A percentile compares a stretch with the other conserved stretches of the same genome.
Conservation (phyloP, 768 basidiomycete genomes). For the Exsudoporus frostii region DNA sequence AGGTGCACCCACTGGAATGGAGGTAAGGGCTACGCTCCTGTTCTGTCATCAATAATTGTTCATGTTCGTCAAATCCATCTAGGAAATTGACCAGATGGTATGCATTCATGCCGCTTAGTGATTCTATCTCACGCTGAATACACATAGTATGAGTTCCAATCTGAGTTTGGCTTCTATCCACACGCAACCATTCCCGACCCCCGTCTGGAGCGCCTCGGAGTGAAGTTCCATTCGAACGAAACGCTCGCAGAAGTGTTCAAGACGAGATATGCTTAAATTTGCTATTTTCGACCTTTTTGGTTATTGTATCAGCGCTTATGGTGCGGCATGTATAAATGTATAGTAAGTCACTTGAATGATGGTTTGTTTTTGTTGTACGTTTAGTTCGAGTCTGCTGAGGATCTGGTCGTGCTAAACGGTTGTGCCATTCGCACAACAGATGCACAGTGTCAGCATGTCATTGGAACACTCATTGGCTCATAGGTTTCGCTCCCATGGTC, state of each 20-base stretch:
- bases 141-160: constrained; percentile 26
- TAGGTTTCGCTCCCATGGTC: too few species aligned
- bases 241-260: constrained; percentile 19
- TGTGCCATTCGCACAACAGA: not conserved
- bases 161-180: constrained; percentile 24
- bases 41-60: not conserved
- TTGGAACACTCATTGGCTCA: not conserved
- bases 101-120: not conserved
- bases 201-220: constrained; percentile 25
- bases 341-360: not conserved
- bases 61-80: not conserved
- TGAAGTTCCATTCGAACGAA: constrained; percentile 23
- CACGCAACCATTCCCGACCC: constrained; percentile 23
- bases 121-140: not conserved
- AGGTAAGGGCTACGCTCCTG: constrained; percentile 7
- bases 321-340: not conserved
- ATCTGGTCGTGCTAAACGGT: not conserved
- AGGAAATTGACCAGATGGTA: constrained; percentile 29
- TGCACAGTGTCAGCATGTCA: not conserved
- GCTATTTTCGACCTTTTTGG: not conserved
- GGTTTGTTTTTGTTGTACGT: not conserved
- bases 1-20: constrained; percentile 12
- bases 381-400: not conserved
- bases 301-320: not conserved
- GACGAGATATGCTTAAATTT: constrained; percentile 14